These are phyloP conservation scores for Ustilago trichophora DNA, from an alignment of 1,284 basidiomycete species.

Conservation along the genomic window DNA sequence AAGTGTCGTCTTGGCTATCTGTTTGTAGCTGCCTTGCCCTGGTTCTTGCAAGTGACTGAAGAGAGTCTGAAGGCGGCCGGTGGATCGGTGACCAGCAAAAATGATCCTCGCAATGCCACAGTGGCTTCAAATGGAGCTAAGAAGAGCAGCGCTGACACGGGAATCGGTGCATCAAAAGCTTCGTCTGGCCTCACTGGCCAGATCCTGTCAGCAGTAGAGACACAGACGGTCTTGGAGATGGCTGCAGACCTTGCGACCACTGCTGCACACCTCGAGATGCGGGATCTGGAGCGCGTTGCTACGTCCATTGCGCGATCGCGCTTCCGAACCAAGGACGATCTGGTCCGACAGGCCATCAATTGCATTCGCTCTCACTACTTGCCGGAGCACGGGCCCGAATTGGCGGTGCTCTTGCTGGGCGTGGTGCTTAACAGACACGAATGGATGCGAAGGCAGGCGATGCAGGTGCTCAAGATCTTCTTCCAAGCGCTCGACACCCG, in stretches of 20 bases:
- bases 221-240: constrained; percentile 74
- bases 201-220: constrained; percentile 71
- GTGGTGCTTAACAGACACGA: constrained; percentile 84
- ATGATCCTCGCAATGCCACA: constrained; percentile 23
- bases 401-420: constrained; percentile 83
- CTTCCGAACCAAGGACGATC: constrained; percentile 92
- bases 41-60: constrained; percentile 84
- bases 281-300: constrained; percentile 84
- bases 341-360: constrained; percentile 85
- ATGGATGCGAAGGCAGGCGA: constrained; percentile 82
- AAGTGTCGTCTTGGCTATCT: constrained; percentile 77
- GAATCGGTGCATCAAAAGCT: background rate
- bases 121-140: constrained; percentile 8
- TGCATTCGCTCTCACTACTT: constrained; percentile 83
- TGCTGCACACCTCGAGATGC: constrained; percentile 77
- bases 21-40: constrained; percentile 84
- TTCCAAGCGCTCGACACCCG: constrained; percentile 85
- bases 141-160: constrained; percentile 7
- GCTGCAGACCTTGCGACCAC: constrained; percentile 79
- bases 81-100: constrained; percentile 24
- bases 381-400: constrained; percentile 74
- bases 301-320: constrained; percentile 85
- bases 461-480: constrained; percentile 87
- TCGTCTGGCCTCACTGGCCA: constrained; percentile 27
- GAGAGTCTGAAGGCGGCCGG: constrained; percentile 38